Conservation (phyloP, 352 stramenopile genomes). For the Globisporangium camurandrum region DNA sequence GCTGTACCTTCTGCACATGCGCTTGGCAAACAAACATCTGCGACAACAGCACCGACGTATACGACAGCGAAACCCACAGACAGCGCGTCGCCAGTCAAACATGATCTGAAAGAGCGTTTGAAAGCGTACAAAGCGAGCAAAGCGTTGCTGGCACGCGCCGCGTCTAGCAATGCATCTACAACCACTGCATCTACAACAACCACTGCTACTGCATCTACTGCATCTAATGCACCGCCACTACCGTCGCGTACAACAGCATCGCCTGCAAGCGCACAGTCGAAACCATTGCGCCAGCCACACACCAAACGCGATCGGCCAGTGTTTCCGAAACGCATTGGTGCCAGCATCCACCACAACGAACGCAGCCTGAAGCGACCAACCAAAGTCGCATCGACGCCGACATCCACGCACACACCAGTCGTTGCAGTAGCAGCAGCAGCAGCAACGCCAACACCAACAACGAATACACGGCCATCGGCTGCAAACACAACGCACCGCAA, state of each 20-base stretch:
- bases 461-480: not conserved
- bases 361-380: slow-evolving; percentile 12
- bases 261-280: not conserved
- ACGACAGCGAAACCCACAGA: slow-evolving; percentile 3
- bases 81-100: not conserved
- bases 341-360: slow-evolving; percentile 1
- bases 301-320: slow-evolving; percentile 7
- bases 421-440: not conserved
- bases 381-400: slow-evolving; percentile 8
- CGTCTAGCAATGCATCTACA: not conserved
- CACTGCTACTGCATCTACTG: no score
- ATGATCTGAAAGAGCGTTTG: slow-evolving; percentile 33
- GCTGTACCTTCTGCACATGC: slow-evolving; percentile 7
- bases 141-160: slow-evolving; percentile 5
- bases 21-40: not conserved
- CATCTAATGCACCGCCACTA: no score
- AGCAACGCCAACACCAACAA: no score
- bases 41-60: not conserved
- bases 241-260: no score
- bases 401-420: slow-evolving; percentile 3
- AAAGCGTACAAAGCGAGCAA: slow-evolving; percentile 38
- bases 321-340: slow-evolving; percentile 15
- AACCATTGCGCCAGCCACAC: not conserved
- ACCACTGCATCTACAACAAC: not conserved
- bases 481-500: not conserved